Percentiles rank a stretch among this genome's conserved stretches.
phyloP scores from a whole-genome alignment of 2,329 filamentous ascomycete genomes.

The Cordyceps pruinosa region DNA sequence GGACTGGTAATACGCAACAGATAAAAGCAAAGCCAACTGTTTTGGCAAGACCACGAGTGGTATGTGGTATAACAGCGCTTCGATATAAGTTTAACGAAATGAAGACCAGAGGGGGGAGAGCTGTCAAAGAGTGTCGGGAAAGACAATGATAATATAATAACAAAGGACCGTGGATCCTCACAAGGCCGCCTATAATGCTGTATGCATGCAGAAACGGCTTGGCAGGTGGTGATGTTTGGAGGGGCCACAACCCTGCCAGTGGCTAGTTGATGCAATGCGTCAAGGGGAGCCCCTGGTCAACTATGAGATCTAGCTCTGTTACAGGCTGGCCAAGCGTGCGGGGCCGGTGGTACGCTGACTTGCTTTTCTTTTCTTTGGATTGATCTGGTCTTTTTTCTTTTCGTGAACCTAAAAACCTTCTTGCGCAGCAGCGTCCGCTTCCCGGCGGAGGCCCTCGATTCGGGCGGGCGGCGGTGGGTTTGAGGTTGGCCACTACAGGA shows the following conservation, averaged over 20 bases:
- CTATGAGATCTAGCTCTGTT: conserved; percentile 23
- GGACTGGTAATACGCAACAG: conserved; percentile 8
- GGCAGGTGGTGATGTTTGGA: conserved; percentile 11
- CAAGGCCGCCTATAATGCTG: neutral
- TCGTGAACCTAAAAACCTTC: no score
- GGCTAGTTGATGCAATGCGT: conserved; percentile 2
- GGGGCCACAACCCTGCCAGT: conserved; percentile 6
- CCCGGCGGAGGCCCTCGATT: neutral
- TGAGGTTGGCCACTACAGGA: no score
- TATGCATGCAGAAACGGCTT: conserved; percentile 10
- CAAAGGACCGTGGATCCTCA: neutral
- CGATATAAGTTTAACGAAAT: neutral
- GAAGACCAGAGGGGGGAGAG: neutral
- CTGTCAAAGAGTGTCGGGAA: neutral
- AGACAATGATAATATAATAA: conserved; percentile 9
- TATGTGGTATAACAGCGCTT: neutral
- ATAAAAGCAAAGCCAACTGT: neutral
- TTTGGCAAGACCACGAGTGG: conserved; percentile 5
- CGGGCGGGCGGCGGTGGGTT: no score
- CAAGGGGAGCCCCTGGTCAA: conserved; percentile 10
- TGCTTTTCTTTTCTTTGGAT: neutral
- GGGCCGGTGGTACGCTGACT: conserved; percentile 15
- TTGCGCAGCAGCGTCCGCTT: no score
- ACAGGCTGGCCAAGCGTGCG: conserved; percentile 18
- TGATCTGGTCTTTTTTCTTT: neutral